phyloP scores from a whole-genome alignment of 371 early-diverging fungal genomes.

The Circinella umbellata region DNA sequence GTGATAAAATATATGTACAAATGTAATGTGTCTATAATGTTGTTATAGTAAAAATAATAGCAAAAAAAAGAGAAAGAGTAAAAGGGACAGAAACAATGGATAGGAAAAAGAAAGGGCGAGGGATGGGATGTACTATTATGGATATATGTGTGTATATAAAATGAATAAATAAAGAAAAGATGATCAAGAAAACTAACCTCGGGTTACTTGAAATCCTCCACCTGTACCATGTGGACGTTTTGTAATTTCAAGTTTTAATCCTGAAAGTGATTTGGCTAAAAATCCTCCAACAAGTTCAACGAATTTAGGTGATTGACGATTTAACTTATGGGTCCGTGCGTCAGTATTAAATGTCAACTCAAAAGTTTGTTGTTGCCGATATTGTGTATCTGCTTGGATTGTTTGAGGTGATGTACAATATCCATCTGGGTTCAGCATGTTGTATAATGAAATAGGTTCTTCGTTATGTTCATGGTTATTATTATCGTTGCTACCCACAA shows the following conservation, averaged over 20 bases:
- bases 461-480: not conserved
- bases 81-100: no score
- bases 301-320: conserved; percentile 25
- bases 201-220: conserved; percentile 45
- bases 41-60: conserved; percentile 7
- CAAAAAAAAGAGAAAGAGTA: not conserved
- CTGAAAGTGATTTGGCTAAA: conserved; percentile 50
- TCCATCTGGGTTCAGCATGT: conserved; percentile 22
- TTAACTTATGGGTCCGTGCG: not conserved
- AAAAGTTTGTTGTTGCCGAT: conserved; percentile 16
- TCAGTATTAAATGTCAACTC: conserved; percentile 36
- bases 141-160: not conserved
- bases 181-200: conserved; percentile 47
- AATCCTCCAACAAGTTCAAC: conserved; percentile 53
- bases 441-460: not conserved
- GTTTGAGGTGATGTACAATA: conserved; percentile 32
- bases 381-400: not conserved
- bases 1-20: conserved; percentile 1
- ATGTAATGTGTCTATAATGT: not conserved
- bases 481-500: conserved; percentile 25
- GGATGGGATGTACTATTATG: not conserved
- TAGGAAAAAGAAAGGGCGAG: no score
- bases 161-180: not conserved
- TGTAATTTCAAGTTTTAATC: conserved; percentile 48
- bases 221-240: conserved; percentile 30